phyloP scores from a whole-genome alignment of 2,329 filamentous ascomycete species.

The Penicillium sp. region DNA sequence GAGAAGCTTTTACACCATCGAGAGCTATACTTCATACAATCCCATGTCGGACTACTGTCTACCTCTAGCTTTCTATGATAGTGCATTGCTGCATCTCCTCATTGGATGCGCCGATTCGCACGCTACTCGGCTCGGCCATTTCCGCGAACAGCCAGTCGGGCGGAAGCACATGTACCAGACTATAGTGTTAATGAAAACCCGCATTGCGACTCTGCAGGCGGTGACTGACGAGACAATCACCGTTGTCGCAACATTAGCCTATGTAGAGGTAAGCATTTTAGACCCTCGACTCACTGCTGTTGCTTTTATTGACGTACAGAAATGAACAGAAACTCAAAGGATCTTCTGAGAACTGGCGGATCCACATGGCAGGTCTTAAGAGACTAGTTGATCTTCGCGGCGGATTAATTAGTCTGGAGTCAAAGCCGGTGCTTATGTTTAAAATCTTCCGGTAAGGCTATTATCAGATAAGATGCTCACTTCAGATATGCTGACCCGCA shows the following conservation, averaged over 20 bases:
- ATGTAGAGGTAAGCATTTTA: slow-evolving; percentile 4
- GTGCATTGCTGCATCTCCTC: slow-evolving; percentile 8
- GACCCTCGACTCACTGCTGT: not conserved
- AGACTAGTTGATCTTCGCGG: slow-evolving; percentile 10
- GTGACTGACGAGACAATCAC: slow-evolving; percentile 8
- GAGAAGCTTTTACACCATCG: slow-evolving; percentile 10
- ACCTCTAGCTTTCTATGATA: slow-evolving; percentile 4
- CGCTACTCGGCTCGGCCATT: not conserved
- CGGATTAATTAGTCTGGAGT: slow-evolving; percentile 5
- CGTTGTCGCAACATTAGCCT: slow-evolving; percentile 6
- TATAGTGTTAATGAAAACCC: slow-evolving; percentile 3
- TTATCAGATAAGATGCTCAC: not conserved
- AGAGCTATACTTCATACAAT: slow-evolving; percentile 5
- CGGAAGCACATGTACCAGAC: slow-evolving; percentile 3
- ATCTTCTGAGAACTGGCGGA: slow-evolving; percentile 2
- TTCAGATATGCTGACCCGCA: not conserved
- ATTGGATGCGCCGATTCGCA: slow-evolving; percentile 9
- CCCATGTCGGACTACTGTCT: slow-evolving; percentile 11
- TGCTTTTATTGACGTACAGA: not conserved
- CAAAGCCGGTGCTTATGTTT: slow-evolving; percentile 8
- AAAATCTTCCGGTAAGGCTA: slow-evolving; percentile 3
- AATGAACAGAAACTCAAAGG: slow-evolving; percentile 1
- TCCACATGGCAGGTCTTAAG: slow-evolving; percentile 10
- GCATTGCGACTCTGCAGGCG: not conserved
- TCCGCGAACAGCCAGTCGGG: not conserved